Base-by-base conservation (phyloP, 1,139 yeast genomes). In the Candida freyschussii region DNA sequence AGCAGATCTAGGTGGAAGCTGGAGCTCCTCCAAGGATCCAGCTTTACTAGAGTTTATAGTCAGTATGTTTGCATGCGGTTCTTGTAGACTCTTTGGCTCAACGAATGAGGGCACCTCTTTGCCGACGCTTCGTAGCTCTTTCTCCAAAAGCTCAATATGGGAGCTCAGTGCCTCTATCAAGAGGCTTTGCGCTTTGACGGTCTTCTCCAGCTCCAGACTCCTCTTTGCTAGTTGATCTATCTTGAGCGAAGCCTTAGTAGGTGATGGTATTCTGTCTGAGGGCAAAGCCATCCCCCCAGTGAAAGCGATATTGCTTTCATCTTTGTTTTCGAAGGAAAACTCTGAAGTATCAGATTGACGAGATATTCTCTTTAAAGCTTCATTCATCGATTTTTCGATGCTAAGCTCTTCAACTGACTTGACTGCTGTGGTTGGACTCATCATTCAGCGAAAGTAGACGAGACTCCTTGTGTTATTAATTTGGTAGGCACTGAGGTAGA, bases 1-100 rank as follows among this genome's bases (percentile, higher is more conserved):
- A 2, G 46, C 47, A 3, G 52, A 47, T 24, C 51, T 39, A 16
- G 49, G 47, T 6, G 50, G 51, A 2, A 38, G 36, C 12, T 32
- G 33, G 13, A 43, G 13, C 13, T 34, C 29, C 4, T 40, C 44
- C n/a, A 33, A 10, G 1, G 29, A 20, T 17, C 31, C 29, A 10
- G 25, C 23, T 16, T 13, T 17, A 5, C 17, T 13, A 7, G 15
- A 10, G 12, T 26, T 20, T 5, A 30, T 24, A 6, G 26, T 21
- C 26, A 26, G 11, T 5, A 12, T 13, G 14, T 26, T 21, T 13
- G 17, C 19, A n/a, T 13, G 13, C 9, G 18, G 13, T 21, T 21
- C n/a, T n/a, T 21, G 7, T 13, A 34, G 26, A 1, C 21, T 31
- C 7, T 17, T n/a, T 13, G 37, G 39, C 13, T 34, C 38, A 5